phyloP scores from a whole-genome alignment of 176 grass and related monocot species.

The Oryza punctata region DNA sequence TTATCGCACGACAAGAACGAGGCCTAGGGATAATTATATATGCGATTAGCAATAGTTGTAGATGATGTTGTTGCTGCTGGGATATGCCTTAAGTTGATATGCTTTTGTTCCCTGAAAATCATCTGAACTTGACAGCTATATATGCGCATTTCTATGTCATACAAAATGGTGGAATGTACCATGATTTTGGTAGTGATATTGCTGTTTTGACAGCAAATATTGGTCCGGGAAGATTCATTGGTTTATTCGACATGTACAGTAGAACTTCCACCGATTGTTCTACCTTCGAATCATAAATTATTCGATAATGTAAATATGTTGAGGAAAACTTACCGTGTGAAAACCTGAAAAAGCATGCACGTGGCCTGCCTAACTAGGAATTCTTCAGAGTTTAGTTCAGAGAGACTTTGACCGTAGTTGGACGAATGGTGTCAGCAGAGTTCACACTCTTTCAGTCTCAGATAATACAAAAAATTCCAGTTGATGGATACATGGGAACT shows the following conservation, averaged over 20 bases:
- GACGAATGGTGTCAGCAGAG: not conserved
- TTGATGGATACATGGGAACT: not conserved
- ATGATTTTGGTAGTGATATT: not conserved
- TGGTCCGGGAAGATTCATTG: not conserved
- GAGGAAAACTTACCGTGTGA: not conserved
- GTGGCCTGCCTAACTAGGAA: not conserved
- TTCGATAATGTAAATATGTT: not conserved
- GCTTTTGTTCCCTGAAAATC: not conserved
- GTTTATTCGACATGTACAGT: not conserved
- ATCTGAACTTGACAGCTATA: not conserved
- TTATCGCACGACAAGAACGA: slow-evolving; percentile 31
- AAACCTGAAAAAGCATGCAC: not conserved
- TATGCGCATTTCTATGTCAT: not conserved
- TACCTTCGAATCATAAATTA: too few species aligned
- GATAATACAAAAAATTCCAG: not conserved
- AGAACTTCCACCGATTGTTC: too few species aligned
- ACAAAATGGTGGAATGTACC: not conserved
- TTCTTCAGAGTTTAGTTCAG: not conserved
- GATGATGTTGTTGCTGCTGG: not conserved
- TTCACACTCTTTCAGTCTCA: not conserved
- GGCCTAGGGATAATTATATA: not conserved
- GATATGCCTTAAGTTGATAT: slow-evolving; percentile 7
- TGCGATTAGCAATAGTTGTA: not conserved
- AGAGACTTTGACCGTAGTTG: not conserved
- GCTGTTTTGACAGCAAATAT: not conserved